Evolutionary conservation across 2,329 filamentous ascomycete genomes (phyloP).

Genomic region (Aspergillus floridensis): DNA sequence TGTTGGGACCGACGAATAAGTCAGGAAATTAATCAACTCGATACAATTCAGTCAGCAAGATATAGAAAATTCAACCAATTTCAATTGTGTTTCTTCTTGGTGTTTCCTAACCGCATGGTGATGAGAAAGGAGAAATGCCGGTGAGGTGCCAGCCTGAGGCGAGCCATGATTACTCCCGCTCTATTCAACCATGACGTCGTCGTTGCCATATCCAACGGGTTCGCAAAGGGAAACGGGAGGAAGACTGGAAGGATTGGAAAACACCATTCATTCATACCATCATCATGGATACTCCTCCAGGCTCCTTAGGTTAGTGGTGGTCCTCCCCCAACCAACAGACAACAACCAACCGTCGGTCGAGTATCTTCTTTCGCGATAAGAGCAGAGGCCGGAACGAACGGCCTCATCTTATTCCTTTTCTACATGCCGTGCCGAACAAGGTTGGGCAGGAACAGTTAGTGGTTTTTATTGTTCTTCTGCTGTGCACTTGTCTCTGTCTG

Average conservation of each 20-base stretch:
- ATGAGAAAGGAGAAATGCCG: not conserved
- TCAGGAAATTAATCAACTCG: not conserved
- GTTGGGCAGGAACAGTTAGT: not conserved
- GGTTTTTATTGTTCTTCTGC: not conserved
- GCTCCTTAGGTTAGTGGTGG: no score
- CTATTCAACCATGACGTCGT: constrained; percentile 6
- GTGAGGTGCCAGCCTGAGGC: not conserved
- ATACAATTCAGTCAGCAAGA: no score
- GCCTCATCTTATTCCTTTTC: not conserved
- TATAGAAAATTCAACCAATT: no score
- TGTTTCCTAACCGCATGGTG: not conserved
- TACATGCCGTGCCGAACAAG: not conserved
- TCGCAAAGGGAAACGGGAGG: not conserved
- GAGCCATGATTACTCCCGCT: not conserved
- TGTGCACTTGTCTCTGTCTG: not conserved
- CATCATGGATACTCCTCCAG: no score
- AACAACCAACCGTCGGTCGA: not conserved
- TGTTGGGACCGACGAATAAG: not conserved
- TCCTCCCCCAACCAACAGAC: no score
- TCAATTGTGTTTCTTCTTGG: not conserved
- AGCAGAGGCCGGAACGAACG: not conserved
- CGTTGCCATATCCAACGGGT: constrained; percentile 1
- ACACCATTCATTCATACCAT: no score
- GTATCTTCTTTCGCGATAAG: not conserved
- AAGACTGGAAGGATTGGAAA: not conserved